These are phyloP conservation scores for Emergomyces orientalis DNA, from an alignment of 2,329 filamentous ascomycete genomes.

Conservation along the genomic window DNA sequence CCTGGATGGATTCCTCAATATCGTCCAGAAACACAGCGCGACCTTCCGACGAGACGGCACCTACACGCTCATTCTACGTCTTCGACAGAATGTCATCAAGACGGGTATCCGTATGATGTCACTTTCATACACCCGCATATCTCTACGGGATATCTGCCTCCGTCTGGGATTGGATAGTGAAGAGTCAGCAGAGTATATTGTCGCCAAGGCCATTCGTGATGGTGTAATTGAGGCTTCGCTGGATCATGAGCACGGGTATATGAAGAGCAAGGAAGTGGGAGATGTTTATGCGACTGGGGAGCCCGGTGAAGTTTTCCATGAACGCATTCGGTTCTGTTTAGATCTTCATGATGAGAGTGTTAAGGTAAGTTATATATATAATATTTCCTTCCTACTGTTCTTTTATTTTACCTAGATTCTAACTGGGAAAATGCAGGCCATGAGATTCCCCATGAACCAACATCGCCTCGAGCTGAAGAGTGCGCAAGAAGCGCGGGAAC, in stretches of 20 bases:
- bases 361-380: slow-evolving; percentile 69
- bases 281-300: slow-evolving; percentile 95
- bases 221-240: slow-evolving; percentile 93
- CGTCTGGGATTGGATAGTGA: slow-evolving; percentile 87
- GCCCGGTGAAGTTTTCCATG: slow-evolving; percentile 94
- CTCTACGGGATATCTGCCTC: slow-evolving; percentile 92
- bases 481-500: slow-evolving; percentile 92
- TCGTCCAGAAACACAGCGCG: slow-evolving; percentile 69
- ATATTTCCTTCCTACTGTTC: not conserved
- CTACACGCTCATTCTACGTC: slow-evolving; percentile 86
- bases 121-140: slow-evolving; percentile 93
- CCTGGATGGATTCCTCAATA: slow-evolving; percentile 81
- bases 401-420: slow-evolving; percentile 15
- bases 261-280: slow-evolving; percentile 95
- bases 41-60: slow-evolving; percentile 89
- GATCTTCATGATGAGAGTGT: slow-evolving; percentile 94
- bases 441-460: slow-evolving; percentile 99
- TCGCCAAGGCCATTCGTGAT: slow-evolving; percentile 95
- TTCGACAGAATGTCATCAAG: slow-evolving; percentile 98
- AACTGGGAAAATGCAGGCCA: slow-evolving; percentile 53
- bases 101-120: slow-evolving; percentile 99
- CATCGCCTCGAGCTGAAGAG: slow-evolving; percentile 96
- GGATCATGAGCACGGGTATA: slow-evolving; percentile 89
- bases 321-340: slow-evolving; percentile 86
- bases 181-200: slow-evolving; percentile 97